Evolutionary conservation across 2,329 filamentous ascomycete species (phyloP).

Genomic region (Cryphonectria naterciae): DNA sequence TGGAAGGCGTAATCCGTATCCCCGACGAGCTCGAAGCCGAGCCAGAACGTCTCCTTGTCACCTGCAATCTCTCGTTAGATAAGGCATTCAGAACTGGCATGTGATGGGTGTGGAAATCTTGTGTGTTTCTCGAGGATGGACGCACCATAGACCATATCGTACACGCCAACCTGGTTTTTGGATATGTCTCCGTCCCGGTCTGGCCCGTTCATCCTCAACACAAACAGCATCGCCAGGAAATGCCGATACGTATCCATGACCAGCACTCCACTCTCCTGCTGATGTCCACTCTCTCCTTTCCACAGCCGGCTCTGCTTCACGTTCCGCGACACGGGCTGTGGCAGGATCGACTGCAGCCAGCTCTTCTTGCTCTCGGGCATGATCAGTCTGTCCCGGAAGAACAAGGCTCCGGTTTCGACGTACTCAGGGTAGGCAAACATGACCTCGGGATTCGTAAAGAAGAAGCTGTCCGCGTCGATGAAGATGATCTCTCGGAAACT

Average conservation of each 20-base stretch:
- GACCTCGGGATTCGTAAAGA: conserved; percentile 46
- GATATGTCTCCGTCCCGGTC: conserved; percentile 47
- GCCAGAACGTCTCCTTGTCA: conserved; percentile 55
- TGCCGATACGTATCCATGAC: conserved; percentile 52
- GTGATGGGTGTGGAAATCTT: not conserved
- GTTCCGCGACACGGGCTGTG: conserved; percentile 46
- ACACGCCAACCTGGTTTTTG: conserved; percentile 43
- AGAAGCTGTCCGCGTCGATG: conserved; percentile 50
- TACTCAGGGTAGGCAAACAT: conserved; percentile 50
- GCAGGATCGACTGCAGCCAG: conserved; percentile 48
- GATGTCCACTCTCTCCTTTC: conserved; percentile 42
- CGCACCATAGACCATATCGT: conserved; percentile 51
- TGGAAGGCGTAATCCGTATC: conserved; percentile 49
- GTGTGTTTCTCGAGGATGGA: not conserved
- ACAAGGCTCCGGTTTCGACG: conserved; percentile 46
- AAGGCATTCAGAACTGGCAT: not conserved
- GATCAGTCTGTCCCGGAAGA: conserved; percentile 51
- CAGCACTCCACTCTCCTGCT: conserved; percentile 51
- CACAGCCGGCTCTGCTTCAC: conserved; percentile 44
- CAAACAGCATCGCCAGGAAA: conserved; percentile 47
- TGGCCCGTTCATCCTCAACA: conserved; percentile 47
- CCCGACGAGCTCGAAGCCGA: conserved; percentile 50
- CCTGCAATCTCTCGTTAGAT: conserved; percentile 35
- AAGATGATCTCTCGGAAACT: conserved; percentile 52
- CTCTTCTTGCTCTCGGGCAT: conserved; percentile 42